A percentile compares a stretch with the other conserved stretches of the same genome.
These are phyloP conservation scores for Chrysanthemum makinoi DNA, from an alignment of 129 eudicot species.

Conservation along the genomic window DNA sequence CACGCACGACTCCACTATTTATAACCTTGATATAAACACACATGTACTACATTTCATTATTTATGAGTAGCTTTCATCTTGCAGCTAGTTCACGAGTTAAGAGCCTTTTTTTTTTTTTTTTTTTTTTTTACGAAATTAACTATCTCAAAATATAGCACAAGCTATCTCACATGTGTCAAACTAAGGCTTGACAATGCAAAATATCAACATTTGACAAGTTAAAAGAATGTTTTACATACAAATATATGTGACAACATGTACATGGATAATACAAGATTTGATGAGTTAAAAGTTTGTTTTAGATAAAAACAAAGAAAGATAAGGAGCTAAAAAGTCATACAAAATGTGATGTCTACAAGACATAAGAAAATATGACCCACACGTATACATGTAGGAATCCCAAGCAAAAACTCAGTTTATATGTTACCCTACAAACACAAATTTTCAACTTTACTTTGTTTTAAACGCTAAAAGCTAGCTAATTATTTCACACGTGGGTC, in stretches of 20 bases:
- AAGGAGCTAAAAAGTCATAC: slow-evolving; percentile 23
- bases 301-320: not conserved
- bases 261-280: not conserved
- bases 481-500: slow-evolving; percentile 42
- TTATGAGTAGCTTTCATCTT: too few species aligned
- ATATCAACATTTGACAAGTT: not conserved
- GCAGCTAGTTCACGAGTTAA: too few species aligned
- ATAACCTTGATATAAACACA: too few species aligned
- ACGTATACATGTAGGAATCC: slow-evolving; percentile 34
- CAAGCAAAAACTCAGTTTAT: slow-evolving; percentile 12
- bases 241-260: not conserved
- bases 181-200: too few species aligned
- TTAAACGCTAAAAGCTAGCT: slow-evolving; percentile 29
- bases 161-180: too few species aligned
- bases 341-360: not conserved
- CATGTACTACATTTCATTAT: too few species aligned
- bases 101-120: too few species aligned
- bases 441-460: slow-evolving; percentile 34
- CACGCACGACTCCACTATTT: too few species aligned
- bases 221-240: not conserved
- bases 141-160: too few species aligned
- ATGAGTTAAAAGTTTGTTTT: not conserved
- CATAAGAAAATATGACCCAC: slow-evolving; percentile 19
- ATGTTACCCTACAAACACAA: slow-evolving; percentile 28
- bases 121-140: too few species aligned